These are phyloP conservation scores for Clitopilus passeckerianus DNA, from an alignment of 768 basidiomycete species.

Conservation along the genomic window DNA sequence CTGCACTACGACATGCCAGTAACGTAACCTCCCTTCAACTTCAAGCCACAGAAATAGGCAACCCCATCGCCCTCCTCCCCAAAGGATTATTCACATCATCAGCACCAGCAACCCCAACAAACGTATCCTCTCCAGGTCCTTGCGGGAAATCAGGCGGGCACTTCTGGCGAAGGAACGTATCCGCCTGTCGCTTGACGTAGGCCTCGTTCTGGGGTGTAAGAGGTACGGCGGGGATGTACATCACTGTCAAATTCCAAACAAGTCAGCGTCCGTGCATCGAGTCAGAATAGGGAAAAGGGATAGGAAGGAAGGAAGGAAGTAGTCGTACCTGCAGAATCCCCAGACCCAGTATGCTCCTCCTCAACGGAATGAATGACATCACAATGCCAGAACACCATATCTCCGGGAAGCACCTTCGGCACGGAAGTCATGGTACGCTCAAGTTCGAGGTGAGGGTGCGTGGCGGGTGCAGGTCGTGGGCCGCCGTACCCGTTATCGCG, in stretches of 20 bases:
- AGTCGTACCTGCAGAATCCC: conserved; percentile 53
- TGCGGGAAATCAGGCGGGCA: conserved; percentile 72
- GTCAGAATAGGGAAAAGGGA: conserved; percentile 2
- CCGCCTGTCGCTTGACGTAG: conserved; percentile 61
- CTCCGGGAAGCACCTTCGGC: conserved; percentile 69
- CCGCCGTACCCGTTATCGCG: conserved; percentile 32
- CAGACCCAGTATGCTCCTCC: conserved; percentile 44
- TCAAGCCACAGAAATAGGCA: conserved; percentile 19
- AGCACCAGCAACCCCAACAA: conserved; percentile 28
- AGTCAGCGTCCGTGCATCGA: too few relatives aligned
- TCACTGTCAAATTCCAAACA: conserved; percentile 33
- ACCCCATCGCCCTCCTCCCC: conserved; percentile 37
- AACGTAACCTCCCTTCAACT: conserved; percentile 1
- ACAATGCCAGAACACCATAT: conserved; percentile 78
- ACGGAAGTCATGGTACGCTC: conserved; percentile 64
- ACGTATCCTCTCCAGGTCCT: conserved; percentile 29
- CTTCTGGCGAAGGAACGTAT: conserved; percentile 51
- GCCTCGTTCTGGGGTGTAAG: conserved; percentile 54
- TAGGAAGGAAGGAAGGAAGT: background rate
- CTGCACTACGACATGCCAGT: too few relatives aligned
- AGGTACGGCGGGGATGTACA: conserved; percentile 77
- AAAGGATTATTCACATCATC: conserved; percentile 28
- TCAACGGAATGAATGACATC: conserved; percentile 49
- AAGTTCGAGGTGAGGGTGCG: conserved; percentile 67
- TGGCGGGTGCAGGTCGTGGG: conserved; percentile 44